Evolutionary conservation across 2,329 filamentous ascomycete species (phyloP).

Genomic region (Diplodia corticola): DNA sequence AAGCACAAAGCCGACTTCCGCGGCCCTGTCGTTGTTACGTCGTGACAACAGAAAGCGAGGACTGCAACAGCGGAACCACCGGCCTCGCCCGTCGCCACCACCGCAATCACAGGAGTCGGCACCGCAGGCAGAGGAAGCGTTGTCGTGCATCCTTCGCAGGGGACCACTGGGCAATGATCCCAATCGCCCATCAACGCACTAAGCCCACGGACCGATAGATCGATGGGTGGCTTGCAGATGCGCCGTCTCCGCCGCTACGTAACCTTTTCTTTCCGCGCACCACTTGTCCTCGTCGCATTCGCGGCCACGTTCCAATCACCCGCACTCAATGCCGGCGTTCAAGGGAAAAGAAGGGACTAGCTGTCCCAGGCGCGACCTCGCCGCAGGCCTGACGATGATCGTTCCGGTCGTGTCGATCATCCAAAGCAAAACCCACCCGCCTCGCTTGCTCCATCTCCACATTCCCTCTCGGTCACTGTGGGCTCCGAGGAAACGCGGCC

Average conservation of each 20-base stretch:
- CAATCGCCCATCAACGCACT: not conserved
- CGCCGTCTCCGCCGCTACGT: not conserved
- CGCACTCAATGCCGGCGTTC: not conserved
- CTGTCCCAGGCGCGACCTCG: not conserved
- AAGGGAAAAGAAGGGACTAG: not conserved
- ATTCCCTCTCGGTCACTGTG: not conserved
- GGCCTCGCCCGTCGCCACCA: not conserved
- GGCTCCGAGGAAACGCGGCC: not conserved
- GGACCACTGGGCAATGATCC: not conserved
- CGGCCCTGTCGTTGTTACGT: not conserved
- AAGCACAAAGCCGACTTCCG: not conserved
- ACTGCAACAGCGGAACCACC: not conserved
- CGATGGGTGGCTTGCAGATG: constrained; percentile 7
- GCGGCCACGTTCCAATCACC: not conserved
- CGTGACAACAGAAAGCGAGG: no score
- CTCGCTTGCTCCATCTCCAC: constrained; percentile 6
- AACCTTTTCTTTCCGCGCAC: not conserved
- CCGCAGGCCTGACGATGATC: not conserved
- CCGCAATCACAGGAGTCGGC: not conserved
- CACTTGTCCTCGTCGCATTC: not conserved
- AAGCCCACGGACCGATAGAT: constrained; percentile 10
- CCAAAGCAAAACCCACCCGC: not conserved
- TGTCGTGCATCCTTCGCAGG: not conserved
- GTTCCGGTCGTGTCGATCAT: not conserved
- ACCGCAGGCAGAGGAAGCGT: not conserved